Percentiles rank a stretch among this genome's conserved stretches.
Conservation (phyloP, 2,329 filamentous ascomycete species). For the Plectosphaerella cucumerina region DNA sequence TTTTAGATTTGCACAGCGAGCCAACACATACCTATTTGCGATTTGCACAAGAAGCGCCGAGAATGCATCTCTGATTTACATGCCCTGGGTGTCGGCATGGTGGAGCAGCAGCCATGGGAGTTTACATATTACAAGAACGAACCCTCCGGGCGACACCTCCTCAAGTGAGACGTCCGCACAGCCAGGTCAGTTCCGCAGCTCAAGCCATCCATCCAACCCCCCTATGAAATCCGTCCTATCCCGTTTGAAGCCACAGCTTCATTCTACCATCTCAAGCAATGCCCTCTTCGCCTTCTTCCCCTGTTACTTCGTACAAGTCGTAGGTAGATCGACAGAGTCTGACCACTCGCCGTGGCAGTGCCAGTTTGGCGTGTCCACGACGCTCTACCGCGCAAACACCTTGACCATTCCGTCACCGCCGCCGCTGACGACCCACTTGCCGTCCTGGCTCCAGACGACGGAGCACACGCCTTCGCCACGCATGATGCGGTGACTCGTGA, state of each 20-base stretch:
- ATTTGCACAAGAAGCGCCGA: background rate
- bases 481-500: constrained; percentile 91
- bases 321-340: background rate
- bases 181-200: no score
- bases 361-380: background rate
- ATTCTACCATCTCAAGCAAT: constrained; percentile 1
- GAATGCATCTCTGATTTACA: background rate
- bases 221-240: no score
- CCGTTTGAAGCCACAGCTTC: background rate
- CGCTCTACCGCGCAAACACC: constrained; percentile 63
- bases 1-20: background rate
- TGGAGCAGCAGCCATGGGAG: background rate
- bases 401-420: constrained; percentile 96
- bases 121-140: constrained; percentile 4
- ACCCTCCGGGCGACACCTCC: background rate
- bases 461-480: constrained; percentile 91
- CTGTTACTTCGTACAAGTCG: background rate
- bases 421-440: constrained; percentile 88
- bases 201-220: no score
- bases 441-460: constrained; percentile 94
- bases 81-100: background rate
- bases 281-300: constrained; percentile 2
- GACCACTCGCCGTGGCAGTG: background rate
- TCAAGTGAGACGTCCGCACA: no score
- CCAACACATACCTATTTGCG: background rate